Percentiles rank a stretch among this genome's conserved stretches.
phyloP scores from a whole-genome alignment of 768 basidiomycete genomes.

The Podaxis pistillaris region DNA sequence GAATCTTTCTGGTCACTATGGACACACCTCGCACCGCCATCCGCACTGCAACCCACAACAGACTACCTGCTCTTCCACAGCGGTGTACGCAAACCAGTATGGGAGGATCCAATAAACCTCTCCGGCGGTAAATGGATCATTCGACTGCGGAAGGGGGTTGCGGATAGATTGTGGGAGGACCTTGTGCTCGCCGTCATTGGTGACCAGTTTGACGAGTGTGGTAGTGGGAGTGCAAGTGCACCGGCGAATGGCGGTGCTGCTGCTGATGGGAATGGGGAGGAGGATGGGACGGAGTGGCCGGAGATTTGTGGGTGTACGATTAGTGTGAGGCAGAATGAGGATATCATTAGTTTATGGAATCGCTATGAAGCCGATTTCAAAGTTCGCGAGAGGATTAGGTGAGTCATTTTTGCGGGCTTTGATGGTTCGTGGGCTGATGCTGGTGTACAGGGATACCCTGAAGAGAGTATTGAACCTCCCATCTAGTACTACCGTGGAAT shows the following conservation, averaged over 20 bases:
- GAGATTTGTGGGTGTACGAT: slow-evolving; percentile 96
- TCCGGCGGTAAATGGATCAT: slow-evolving; percentile 95
- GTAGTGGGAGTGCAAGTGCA: slow-evolving; percentile 18
- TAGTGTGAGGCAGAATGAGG: slow-evolving; percentile 90
- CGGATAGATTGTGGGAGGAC: slow-evolving; percentile 91
- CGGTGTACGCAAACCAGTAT: slow-evolving; percentile 83
- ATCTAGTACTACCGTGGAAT: slow-evolving; percentile 82
- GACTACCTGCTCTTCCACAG: slow-evolving; percentile 93
- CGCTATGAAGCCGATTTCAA: slow-evolving; percentile 74
- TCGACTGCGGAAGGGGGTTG: slow-evolving; percentile 85
- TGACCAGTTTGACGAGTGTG: slow-evolving; percentile 68
- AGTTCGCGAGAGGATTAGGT: slow-evolving; percentile 82
- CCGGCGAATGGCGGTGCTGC: neutral
- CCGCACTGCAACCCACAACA: slow-evolving; percentile 81
- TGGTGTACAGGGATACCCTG: slow-evolving; percentile 67
- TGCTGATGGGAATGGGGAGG: slow-evolving; percentile 34
- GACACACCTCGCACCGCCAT: slow-evolving; percentile 88
- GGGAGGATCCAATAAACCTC: slow-evolving; percentile 92
- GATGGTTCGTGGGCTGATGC: neutral
- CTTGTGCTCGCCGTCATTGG: slow-evolving; percentile 84
- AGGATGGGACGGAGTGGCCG: slow-evolving; percentile 52
- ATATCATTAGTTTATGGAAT: slow-evolving; percentile 94
- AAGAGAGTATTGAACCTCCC: slow-evolving; percentile 75
- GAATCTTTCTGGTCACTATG: slow-evolving; percentile 96
- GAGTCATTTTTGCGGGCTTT: slow-evolving; percentile 26